Percentiles rank a stretch among this genome's conserved stretches.
These are phyloP conservation scores for Sergeia podlipaevii DNA, from an alignment of 208 protist genomes.

Conservation along the genomic window DNA sequence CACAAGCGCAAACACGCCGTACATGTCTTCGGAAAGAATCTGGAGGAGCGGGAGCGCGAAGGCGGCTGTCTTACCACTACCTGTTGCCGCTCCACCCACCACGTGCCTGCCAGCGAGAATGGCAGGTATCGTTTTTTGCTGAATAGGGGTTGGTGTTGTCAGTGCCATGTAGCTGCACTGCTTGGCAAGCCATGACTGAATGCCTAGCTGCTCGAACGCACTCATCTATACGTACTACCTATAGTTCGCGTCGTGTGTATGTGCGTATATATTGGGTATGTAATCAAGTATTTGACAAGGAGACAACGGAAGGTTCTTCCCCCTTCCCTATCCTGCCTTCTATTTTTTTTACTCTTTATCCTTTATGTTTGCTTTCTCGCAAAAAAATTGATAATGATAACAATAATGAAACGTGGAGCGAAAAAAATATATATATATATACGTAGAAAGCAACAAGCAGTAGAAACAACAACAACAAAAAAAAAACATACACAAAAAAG, in stretches of 20 bases:
- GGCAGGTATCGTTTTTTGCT: constrained; percentile 69
- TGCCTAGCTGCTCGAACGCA: constrained; percentile 65
- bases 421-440: neutral
- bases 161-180: constrained; percentile 82
- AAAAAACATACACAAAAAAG: constrained; percentile 9
- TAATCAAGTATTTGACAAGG: neutral
- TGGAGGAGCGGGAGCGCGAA: constrained; percentile 98
- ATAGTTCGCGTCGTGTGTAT: neutral
- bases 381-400: constrained; percentile 4
- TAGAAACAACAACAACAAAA: constrained; percentile 13
- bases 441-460: constrained; percentile 4
- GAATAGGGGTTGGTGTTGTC: constrained; percentile 78
- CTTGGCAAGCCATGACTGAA: constrained; percentile 65
- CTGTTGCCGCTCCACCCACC: constrained; percentile 94
- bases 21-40: constrained; percentile 93
- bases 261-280: neutral
- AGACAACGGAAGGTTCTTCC: neutral
- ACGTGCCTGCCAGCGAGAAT: constrained; percentile 86
- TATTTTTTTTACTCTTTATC: constrained; percentile 11
- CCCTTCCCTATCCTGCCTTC: neutral
- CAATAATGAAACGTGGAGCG: neutral
- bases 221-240: constrained; percentile 17
- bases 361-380: no score
- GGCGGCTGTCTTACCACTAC: constrained; percentile 98
- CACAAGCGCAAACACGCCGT: constrained; percentile 96